Percentiles rank a stretch among this genome's conserved stretches.
These are phyloP conservation scores for Hsuehochloa calcarea DNA, from an alignment of 176 grass and related monocot species.

Conservation along the genomic window DNA sequence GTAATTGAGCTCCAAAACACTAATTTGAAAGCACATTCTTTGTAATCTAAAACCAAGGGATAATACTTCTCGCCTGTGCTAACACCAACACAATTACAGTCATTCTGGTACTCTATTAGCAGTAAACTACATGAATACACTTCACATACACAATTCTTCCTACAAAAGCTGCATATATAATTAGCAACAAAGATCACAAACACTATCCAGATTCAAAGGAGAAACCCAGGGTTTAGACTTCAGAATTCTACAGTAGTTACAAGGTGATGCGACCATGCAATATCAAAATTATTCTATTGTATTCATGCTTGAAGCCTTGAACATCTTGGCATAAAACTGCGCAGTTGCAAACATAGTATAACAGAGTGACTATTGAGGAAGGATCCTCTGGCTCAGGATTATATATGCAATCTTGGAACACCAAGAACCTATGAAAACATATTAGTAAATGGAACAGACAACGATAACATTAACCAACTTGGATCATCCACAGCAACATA, in stretches of 20 bases:
- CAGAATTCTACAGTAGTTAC: not conserved
- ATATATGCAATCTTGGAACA: not conserved
- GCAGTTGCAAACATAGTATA: not conserved
- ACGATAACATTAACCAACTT: not conserved
- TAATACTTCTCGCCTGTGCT: not conserved
- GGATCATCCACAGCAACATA: not conserved
- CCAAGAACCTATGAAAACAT: not conserved
- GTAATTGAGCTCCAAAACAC: not conserved
- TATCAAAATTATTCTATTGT: not conserved
- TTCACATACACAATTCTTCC: not conserved
- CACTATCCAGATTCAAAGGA: not conserved
- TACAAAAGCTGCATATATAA: not conserved
- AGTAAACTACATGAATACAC: not conserved
- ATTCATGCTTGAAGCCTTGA: too few relatives aligned
- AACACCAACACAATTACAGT: not conserved
- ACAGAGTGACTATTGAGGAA: not conserved
- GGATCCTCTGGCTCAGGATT: not conserved
- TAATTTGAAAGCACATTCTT: not conserved
- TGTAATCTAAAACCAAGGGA: not conserved
- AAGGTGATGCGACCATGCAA: not conserved
- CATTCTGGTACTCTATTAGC: not conserved
- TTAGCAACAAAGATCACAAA: not conserved
- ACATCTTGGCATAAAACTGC: not conserved
- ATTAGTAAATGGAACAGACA: not conserved
- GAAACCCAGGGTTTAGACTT: not conserved